phyloP scores from a whole-genome alignment of 345 rosid genomes.

The Acer saccharum region DNA sequence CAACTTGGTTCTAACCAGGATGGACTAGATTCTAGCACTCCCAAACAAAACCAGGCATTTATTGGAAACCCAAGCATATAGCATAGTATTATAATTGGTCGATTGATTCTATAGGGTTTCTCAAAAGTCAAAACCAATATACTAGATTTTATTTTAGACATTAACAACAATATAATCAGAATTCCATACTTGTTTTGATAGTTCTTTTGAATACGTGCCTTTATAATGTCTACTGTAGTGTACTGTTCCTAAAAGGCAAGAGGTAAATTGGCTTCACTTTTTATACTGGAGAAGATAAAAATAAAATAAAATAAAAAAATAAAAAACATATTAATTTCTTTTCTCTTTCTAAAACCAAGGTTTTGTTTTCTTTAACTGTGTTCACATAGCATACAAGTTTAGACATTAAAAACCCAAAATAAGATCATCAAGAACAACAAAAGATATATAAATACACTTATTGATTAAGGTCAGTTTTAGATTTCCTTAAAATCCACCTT shows the following conservation, averaged over 20 bases:
- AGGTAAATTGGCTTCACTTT: too few species aligned
- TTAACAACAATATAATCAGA: neutral
- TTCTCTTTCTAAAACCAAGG: neutral
- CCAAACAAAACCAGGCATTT: neutral
- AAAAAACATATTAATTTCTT: too few species aligned
- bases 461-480: neutral
- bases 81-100: neutral
- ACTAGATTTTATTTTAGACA: neutral
- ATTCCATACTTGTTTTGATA: neutral
- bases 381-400: neutral
- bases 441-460: neutral
- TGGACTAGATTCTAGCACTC: neutral
- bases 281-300: too few species aligned
- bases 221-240: neutral
- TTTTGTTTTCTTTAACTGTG: neutral
- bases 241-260: neutral
- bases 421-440: neutral
- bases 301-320: too few species aligned
- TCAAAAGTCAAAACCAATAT: slow-evolving; percentile 4
- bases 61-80: neutral
- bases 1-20: neutral
- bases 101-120: neutral
- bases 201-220: neutral
- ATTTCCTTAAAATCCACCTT: neutral
- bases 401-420: neutral